Evolutionary conservation across 116 monocot species (phyloP), one percentile per base, ranked within the genome.

Genomic region (Iris pallida): DNA sequence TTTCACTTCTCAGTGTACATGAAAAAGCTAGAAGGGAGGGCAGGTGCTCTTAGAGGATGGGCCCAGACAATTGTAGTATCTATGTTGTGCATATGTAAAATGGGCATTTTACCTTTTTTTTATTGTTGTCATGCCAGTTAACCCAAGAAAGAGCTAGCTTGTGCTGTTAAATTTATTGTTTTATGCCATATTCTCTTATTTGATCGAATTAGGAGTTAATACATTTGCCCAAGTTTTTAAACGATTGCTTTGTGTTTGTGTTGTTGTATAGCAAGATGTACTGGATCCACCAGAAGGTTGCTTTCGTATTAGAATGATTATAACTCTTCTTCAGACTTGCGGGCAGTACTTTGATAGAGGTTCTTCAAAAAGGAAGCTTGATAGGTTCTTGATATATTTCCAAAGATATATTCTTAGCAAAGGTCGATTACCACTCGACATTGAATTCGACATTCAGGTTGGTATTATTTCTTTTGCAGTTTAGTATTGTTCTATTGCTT

Each of bases 401-500:
- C 92, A 96, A 68, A 82, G 83, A 87, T 96, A 96, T 63, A 81
- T 89, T 45, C 84, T 96, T 30, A 87, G 82, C 82, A 96, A 96
- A 81, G 86, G 89, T 44, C 85, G 84, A 20, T 75, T 96, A 70
- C 96, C 96, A 45, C 87, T 96, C 61, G 96, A 96, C 72, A 85
- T 96, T 66, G 96, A 96, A 77, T 96, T 96, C 81, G 96, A 92
- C 64, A 80, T 96, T 72, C 95, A 96, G 95, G 95, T 96, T 49
- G 62, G 69, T 80, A 49, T 10, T 47, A 8, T 52, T 67, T 46
- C 13, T 67, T 68, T 42, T 57, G 11, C n/a, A 5, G 16, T 60
- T 52, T 54, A 10, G 8, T 55, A 42, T 56, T 30, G 30, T 30
- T 30, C 30, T 30, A 30, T 3, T 30, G 30, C 30, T 30, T 30